Conservation (phyloP, 371 early-diverging fungal species). For the Phascolomyces articulosus region DNA sequence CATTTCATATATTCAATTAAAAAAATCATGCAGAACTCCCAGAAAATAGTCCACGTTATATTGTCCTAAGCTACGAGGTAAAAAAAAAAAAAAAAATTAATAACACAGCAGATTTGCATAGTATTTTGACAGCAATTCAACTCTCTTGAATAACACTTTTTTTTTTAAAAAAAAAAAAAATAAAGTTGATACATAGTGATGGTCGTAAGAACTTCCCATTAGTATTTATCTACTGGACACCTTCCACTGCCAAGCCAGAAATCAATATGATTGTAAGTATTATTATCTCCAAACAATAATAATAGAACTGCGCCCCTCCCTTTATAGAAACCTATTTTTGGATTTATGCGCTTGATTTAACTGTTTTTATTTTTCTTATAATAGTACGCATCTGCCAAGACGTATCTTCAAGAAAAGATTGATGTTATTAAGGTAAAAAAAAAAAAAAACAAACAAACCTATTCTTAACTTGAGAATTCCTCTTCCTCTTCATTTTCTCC, state of each 20-base stretch:
- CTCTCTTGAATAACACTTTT: too few species aligned
- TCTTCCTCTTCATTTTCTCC: too few species aligned
- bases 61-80: constrained; percentile 71
- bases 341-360: neutral
- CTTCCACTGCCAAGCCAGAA: constrained; percentile 56
- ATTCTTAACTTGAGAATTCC: too few species aligned
- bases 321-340: neutral
- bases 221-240: constrained; percentile 69
- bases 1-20: too few species aligned
- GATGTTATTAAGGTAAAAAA: constrained; percentile 53
- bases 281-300: neutral
- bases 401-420: constrained; percentile 58
- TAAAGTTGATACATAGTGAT: constrained; percentile 57
- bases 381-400: constrained; percentile 71
- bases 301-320: neutral
- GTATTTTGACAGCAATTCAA: too few species aligned
- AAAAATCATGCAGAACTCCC: constrained; percentile 55
- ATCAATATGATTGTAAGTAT: constrained; percentile 60
- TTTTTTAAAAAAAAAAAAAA: neutral
- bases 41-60: constrained; percentile 69
- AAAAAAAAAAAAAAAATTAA: neutral
- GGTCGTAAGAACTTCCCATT: constrained; percentile 70
- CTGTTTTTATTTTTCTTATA: neutral
- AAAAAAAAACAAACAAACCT: too few species aligned
- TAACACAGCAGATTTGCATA: neutral